phyloP scores from a whole-genome alignment of 345 rosid species.

The Populus deltoides region DNA sequence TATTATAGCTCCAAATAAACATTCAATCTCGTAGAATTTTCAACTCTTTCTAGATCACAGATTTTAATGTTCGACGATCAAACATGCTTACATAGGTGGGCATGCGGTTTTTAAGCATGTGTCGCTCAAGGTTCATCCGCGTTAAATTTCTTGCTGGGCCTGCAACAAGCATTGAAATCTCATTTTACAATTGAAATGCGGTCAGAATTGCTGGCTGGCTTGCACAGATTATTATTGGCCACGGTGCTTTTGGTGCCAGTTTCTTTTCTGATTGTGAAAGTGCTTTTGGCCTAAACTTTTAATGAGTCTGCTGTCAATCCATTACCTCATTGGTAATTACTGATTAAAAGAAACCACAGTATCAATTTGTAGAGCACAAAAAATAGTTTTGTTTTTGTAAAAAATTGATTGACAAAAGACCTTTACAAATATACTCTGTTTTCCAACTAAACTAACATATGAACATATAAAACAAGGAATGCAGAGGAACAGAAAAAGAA shows the following conservation, averaged over 20 bases:
- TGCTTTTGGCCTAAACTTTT: background rate
- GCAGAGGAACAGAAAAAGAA: background rate
- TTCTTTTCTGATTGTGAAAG: background rate
- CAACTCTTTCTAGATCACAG: background rate
- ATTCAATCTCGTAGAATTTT: background rate
- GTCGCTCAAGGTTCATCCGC: too few species aligned
- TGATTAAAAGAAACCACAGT: background rate
- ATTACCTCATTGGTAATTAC: background rate
- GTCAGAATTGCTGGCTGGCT: background rate
- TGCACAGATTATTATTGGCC: background rate
- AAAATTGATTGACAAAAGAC: background rate
- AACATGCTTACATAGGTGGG: background rate
- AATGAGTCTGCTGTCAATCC: background rate
- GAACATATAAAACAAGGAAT: background rate
- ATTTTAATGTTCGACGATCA: background rate
- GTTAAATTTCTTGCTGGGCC: too few species aligned
- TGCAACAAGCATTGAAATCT: too few species aligned
- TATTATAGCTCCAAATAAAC: background rate
- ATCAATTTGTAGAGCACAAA: background rate
- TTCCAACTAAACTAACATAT: background rate
- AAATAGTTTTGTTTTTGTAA: background rate
- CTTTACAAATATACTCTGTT: background rate
- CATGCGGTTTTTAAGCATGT: too few species aligned
- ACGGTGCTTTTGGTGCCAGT: background rate
- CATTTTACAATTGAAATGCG: background rate